Evolutionary conservation across 1,284 basidiomycete genomes (phyloP), one percentile per base, ranked within the genome.

Genomic region (Puccinia novopanici): DNA sequence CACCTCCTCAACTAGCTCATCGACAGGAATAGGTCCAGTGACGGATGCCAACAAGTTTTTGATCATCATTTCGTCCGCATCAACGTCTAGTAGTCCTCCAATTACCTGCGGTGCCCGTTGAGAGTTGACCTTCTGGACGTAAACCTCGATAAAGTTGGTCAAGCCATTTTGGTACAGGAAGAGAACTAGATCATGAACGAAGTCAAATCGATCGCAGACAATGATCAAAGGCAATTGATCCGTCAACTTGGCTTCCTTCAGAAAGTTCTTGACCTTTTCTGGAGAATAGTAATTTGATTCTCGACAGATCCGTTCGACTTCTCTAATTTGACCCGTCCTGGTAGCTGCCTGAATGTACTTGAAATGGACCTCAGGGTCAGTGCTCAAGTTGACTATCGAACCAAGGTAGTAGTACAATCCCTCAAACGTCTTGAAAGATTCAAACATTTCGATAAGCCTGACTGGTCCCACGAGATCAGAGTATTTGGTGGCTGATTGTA

Each of bases 291-390:
- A 89, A 88, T 99, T 98, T 86, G 93, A 94, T 88, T 99, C 97
- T 82, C 97, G 90, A 86, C 95, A 97, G 85, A 99, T 96, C 81
- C 97, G 93, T 88, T 99, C 97, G 82, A 99, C 97, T 86, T 99
- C 97, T 81, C 97, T 92, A 84, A 99, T 95, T 86, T 99, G 97
- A 63, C 96, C 96, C 27, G 97, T 99, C 61, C 97, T 92, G 1
- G 95, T 98, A 13, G 97, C 97, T 48, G 97, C 97, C 86, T 99
- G 97, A 85, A 99, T 98, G 88, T 99, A 99, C 89, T 99, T 99
- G 91, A 98, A 99, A 89, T 98, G 93, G 3, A 99, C 97, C 87
- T 99, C 97, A 22, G 94, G 90, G 87, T 99, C 97, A 86, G 94
- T 90, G 86, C 92, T 94, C 82, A 99, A 89, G 88, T 99, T 99